Evolutionary conservation across 2,329 filamentous ascomycete genomes (phyloP).

Genomic region (Fusarium gaditjirri): DNA sequence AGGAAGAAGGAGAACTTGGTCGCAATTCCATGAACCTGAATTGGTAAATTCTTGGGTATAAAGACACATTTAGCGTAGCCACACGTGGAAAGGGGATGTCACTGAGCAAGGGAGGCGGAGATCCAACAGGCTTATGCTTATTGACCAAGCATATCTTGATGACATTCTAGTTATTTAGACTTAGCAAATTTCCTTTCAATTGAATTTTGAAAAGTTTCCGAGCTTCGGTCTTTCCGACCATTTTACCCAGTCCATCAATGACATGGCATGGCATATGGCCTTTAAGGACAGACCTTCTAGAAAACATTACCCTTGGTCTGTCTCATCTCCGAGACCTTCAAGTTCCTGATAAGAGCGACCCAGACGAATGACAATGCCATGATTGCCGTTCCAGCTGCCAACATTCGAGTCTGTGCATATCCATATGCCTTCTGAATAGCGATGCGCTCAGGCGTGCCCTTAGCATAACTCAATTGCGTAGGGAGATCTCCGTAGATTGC

Average conservation of each 20-base stretch:
- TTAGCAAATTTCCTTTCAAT: neutral
- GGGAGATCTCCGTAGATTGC: constrained; percentile 6
- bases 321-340: constrained; percentile 34
- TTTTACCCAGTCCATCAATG: neutral
- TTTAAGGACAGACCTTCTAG: neutral
- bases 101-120: neutral
- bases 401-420: constrained; percentile 28
- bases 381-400: constrained; percentile 34
- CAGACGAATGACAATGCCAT: constrained; percentile 33
- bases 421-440: constrained; percentile 20
- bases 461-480: constrained; percentile 7
- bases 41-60: rapidly evolving
- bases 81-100: neutral
- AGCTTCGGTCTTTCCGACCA: neutral
- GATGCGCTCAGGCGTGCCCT: neutral
- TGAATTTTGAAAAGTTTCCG: neutral
- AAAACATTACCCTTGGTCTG: constrained; percentile 33
- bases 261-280: neutral
- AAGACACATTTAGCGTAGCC: neutral
- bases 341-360: constrained; percentile 35
- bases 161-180: neutral
- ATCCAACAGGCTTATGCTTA: neutral
- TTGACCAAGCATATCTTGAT: neutral
- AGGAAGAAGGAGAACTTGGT: rapidly evolving
- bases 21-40: rapidly evolving